These are phyloP conservation scores for Medicago arabica DNA, from an alignment of 306 rosid genomes.

Conservation along the genomic window DNA sequence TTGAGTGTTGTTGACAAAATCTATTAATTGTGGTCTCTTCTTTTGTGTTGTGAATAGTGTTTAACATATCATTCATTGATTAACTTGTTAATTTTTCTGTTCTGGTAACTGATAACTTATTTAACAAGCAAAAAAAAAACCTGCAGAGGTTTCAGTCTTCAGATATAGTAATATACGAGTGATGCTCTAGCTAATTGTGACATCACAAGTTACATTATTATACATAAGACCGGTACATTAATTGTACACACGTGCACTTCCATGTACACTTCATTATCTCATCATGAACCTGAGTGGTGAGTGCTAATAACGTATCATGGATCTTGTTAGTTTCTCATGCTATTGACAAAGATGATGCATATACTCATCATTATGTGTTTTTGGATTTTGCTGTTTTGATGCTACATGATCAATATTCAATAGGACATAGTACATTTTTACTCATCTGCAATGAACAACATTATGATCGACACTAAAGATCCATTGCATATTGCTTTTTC, in stretches of 20 bases:
- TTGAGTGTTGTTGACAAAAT: not conserved
- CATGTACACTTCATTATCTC: not conserved
- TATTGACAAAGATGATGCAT: not conserved
- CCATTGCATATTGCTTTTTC: too few species aligned
- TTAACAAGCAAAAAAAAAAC: conserved; percentile 47
- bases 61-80: not conserved
- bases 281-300: not conserved
- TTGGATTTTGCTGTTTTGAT: conserved; percentile 1
- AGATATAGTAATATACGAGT: not conserved
- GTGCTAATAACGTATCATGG: too few species aligned
- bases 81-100: not conserved
- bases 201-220: conserved; percentile 35
- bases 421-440: not conserved
- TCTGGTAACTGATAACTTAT: conserved; percentile 49
- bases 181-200: conserved; percentile 5
- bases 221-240: not conserved
- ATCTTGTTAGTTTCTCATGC: not conserved
- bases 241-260: conserved; percentile 1
- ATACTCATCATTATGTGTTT: not conserved
- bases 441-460: not conserved
- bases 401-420: not conserved
- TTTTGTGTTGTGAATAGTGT: not conserved
- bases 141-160: conserved; percentile 22
- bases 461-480: not conserved
- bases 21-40: not conserved